Percentiles rank a stretch among this genome's conserved stretches.
phyloP scores from a whole-genome alignment of 1,284 basidiomycete species.

The Agaricales sp. region DNA sequence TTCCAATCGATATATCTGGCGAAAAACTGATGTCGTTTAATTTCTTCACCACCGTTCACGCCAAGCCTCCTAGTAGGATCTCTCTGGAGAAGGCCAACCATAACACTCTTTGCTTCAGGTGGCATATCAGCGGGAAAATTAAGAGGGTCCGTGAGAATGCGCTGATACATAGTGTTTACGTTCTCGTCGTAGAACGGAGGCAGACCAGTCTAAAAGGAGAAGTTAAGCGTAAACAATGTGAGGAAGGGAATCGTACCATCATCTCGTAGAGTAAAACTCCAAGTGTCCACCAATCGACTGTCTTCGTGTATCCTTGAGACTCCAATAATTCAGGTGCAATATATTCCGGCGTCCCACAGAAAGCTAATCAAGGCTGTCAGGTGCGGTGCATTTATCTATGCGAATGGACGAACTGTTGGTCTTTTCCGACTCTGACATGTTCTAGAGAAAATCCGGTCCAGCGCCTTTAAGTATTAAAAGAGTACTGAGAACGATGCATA shows the following conservation, averaged over 20 bases:
- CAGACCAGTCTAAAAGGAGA: constrained; percentile 64
- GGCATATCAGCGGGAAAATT: constrained; percentile 90
- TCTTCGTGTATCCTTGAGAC: constrained; percentile 97
- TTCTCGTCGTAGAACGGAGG: constrained; percentile 99
- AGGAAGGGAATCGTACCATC: constrained; percentile 72
- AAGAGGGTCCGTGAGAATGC: constrained; percentile 91
- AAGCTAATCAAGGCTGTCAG: constrained; percentile 43
- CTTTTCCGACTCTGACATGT: constrained; percentile 97
- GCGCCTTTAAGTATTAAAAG: not conserved
- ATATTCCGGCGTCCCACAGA: constrained; percentile 99
- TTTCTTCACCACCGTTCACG: constrained; percentile 90
- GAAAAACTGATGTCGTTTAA: constrained; percentile 96
- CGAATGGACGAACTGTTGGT: constrained; percentile 73
- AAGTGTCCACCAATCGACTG: constrained; percentile 99
- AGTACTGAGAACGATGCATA: not conserved
- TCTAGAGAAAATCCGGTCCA: constrained; percentile 29
- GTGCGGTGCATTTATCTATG: constrained; percentile 3
- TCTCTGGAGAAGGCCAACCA: constrained; percentile 82
- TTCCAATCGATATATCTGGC: constrained; percentile 87
- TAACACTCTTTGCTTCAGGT: constrained; percentile 81
- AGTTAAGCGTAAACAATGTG: not conserved
- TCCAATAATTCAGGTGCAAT: constrained; percentile 93
- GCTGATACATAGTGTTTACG: constrained; percentile 96
- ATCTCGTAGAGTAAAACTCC: constrained; percentile 98
- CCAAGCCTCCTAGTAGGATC: constrained; percentile 84